Evolutionary conservation across 306 rosid species (phyloP).

Genomic region (Ormosia semicastrata): DNA sequence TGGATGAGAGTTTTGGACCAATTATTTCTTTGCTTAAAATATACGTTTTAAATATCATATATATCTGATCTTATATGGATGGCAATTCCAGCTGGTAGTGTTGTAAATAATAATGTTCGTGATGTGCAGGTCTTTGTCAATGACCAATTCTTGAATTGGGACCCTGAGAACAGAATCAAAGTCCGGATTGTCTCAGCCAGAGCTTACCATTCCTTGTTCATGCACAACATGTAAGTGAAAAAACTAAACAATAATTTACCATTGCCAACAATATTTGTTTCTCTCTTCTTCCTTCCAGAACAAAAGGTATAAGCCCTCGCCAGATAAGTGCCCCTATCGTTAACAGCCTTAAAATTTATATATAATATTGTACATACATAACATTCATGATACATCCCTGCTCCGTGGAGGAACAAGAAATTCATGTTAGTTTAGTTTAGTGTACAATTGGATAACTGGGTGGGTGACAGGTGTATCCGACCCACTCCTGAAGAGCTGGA

Average conservation of each 20-base stretch:
- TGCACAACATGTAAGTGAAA: slow-evolving; percentile 96
- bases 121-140: slow-evolving; percentile 75
- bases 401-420: slow-evolving; percentile 3
- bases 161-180: slow-evolving; percentile 75
- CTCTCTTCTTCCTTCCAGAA: slow-evolving; percentile 28
- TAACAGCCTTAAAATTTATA: slow-evolving; percentile 28
- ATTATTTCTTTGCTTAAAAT: neutral
- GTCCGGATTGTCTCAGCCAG: slow-evolving; percentile 87
- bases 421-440: slow-evolving; percentile 32
- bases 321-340: slow-evolving; percentile 44
- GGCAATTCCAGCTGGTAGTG: neutral
- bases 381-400: neutral
- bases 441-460: slow-evolving; percentile 72
- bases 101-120: neutral
- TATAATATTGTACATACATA: neutral
- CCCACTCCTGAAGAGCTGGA: slow-evolving; percentile 89
- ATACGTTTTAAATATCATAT: neutral
- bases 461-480: slow-evolving; percentile 92
- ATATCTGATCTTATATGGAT: neutral
- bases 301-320: slow-evolving; percentile 33
- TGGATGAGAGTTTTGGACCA: neutral
- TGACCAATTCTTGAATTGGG: slow-evolving; percentile 94
- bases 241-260: slow-evolving; percentile 1
- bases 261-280: slow-evolving; percentile 33
- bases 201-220: slow-evolving; percentile 95